Conservation (phyloP, 768 basidiomycete genomes). For the Boletus subparvulus region DNA sequence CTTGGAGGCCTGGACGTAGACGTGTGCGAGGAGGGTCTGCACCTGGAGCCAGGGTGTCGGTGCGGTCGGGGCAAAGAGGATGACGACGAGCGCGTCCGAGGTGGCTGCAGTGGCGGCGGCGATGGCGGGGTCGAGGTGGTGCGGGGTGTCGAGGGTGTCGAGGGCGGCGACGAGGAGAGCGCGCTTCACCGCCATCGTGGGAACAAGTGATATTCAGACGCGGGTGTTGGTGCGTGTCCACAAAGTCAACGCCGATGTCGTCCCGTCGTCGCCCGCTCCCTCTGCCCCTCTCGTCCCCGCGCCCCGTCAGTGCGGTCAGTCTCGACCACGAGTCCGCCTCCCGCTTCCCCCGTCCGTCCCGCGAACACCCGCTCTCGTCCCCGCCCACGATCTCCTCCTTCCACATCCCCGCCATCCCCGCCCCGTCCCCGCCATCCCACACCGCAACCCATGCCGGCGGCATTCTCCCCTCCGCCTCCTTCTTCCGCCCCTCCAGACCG, state of each 20-base stretch:
- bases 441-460: slow-evolving; percentile 70
- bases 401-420: slow-evolving; percentile 19
- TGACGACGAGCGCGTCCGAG: slow-evolving; percentile 52
- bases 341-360: slow-evolving; percentile 3
- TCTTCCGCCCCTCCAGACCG: slow-evolving; percentile 72
- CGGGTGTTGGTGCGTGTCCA: neutral
- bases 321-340: slow-evolving; percentile 17
- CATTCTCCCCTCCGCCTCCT: slow-evolving; percentile 75
- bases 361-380: slow-evolving; percentile 26
- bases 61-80: slow-evolving; percentile 52
- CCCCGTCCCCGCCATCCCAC: slow-evolving; percentile 47
- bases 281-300: neutral
- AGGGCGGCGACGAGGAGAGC: slow-evolving; percentile 55
- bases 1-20: slow-evolving; percentile 84
- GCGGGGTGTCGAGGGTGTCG: slow-evolving; percentile 48
- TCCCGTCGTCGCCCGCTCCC: neutral
- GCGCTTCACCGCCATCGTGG: slow-evolving; percentile 18
- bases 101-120: slow-evolving; percentile 45
- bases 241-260: neutral
- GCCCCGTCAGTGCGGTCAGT: slow-evolving; percentile 12
- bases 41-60: slow-evolving; percentile 59
- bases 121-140: slow-evolving; percentile 57
- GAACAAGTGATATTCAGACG: neutral
- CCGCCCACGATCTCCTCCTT: slow-evolving; percentile 30
- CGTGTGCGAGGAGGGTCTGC: slow-evolving; percentile 74